Conservation (phyloP, 768 basidiomycete genomes). For the Trametes elegans region DNA sequence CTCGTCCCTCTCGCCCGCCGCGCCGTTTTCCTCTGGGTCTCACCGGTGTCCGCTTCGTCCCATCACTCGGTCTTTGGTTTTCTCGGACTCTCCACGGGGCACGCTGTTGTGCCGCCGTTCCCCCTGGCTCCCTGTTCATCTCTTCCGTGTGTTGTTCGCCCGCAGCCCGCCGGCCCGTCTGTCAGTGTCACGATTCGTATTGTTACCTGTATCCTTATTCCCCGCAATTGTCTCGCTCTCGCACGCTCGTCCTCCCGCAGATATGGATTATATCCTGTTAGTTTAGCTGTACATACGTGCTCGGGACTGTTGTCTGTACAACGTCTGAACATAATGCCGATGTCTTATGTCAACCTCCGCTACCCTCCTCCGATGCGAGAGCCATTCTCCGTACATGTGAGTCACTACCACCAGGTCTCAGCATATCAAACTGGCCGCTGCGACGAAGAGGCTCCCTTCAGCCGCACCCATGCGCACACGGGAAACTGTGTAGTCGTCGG, state of each 20-base stretch:
- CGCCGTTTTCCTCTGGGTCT: not conserved
- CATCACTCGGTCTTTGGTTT: not conserved
- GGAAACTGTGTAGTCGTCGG: no score
- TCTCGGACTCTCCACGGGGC: not conserved
- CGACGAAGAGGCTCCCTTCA: no score
- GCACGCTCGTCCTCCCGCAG: not conserved
- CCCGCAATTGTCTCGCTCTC: constrained; percentile 3
- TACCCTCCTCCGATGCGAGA: not conserved
- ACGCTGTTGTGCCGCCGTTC: not conserved
- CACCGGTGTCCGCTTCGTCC: no score
- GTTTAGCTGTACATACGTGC: constrained; percentile 3
- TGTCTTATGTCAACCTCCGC: not conserved
- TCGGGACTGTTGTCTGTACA: constrained; percentile 13
- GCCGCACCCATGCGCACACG: no score
- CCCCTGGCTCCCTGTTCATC: no score
- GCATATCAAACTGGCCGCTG: no score
- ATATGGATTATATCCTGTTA: not conserved
- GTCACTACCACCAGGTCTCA: no score
- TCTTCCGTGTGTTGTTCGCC: not conserved
- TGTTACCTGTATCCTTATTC: constrained; percentile 11
- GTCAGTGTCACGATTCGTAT: not conserved
- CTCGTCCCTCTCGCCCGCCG: not conserved
- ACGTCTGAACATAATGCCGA: constrained; percentile 1
- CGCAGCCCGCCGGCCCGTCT: not conserved
- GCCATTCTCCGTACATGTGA: not conserved